Base-by-base conservation (phyloP, 1,284 basidiomycete genomes). In the Cystobasidiaceae sp. region DNA sequence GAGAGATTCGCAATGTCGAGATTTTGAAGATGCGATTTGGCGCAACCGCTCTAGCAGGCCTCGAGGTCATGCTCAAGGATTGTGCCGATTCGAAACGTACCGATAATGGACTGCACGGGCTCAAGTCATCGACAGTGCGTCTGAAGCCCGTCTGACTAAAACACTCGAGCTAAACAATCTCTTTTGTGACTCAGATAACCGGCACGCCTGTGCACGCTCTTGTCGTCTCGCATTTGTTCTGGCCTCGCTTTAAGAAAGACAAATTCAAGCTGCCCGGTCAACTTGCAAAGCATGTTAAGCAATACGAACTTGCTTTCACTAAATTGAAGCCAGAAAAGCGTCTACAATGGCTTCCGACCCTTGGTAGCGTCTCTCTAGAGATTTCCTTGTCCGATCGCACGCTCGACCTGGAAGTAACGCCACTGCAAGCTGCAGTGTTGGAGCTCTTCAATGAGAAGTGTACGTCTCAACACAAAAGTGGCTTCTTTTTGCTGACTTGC, bases 1-100 rank as follows among this genome's bases (percentile, higher is more conserved):
- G 84, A 67, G 92, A 96, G 83, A 84, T 93, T 27, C 84, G 88
- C 28, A 94, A 90, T 71, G 86, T 96, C 65, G 92, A 96, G 76
- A 88, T 93, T 55, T 79, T 97, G 67, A 97, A 96, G 80, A 83
- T 92, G 58, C 86, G 93, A 3, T 97, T 97, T 72, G 93, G 93
- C 21, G 93, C 97, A 74, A 82, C 85, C 0, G 86, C 90, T 0
- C 77, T 97, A 67, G 90, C 93, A 75, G 87, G 91, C 0, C 94
- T 92, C 80, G 93, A 97, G 75, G 91, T 97, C 66, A 97, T 97
- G 93, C 79, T 97, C 73, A 88, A 86, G 73, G 93, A 97, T 76
- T 88, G 97, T 84, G 87, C 89, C 5, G 92, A 96, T 75, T 94
- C 93, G 43, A 88, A 86, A 71, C 83, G 90, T 41, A 89, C 87